These are phyloP conservation scores for Cladosporium sp. DNA, from an alignment of 2,329 filamentous ascomycete genomes.

Conservation along the genomic window DNA sequence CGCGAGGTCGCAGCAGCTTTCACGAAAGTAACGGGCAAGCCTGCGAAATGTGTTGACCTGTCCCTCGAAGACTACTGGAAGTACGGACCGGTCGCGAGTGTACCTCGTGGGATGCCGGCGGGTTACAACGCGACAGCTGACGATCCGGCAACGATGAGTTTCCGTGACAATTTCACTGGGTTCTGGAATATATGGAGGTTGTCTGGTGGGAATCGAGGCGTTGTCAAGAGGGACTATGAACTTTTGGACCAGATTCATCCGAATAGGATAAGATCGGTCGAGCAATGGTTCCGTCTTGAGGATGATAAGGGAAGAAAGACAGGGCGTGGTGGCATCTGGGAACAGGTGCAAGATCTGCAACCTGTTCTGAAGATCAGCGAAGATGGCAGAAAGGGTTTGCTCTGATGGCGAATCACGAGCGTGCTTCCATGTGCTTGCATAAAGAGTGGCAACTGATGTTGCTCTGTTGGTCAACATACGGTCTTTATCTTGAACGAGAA, in stretches of 20 bases:
- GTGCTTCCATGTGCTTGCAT: not conserved
- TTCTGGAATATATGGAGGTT: conserved; percentile 53
- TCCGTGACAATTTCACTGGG: conserved; percentile 52
- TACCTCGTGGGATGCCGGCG: conserved; percentile 26
- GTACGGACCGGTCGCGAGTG: conserved; percentile 45
- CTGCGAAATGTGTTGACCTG: conserved; percentile 32
- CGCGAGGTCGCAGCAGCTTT: conserved; percentile 35
- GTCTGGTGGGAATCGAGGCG: conserved; percentile 43
- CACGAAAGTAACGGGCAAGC: conserved; percentile 35
- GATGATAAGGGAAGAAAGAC: conserved; percentile 7
- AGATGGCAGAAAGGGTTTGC: conserved; percentile 14
- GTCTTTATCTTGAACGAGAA: too few species aligned
- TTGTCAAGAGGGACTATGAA: conserved; percentile 50
- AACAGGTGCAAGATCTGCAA: conserved; percentile 18
- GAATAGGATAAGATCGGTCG: conserved; percentile 47
- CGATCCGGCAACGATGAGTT: conserved; percentile 42
- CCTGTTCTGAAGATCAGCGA: conserved; percentile 23
- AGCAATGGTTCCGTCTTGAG: conserved; percentile 48
- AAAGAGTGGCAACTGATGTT: not conserved
- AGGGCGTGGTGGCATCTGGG: conserved; percentile 19
- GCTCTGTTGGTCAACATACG: not conserved
- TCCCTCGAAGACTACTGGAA: conserved; percentile 39
- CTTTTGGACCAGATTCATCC: conserved; percentile 56
- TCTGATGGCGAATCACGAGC: not conserved
- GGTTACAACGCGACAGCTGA: conserved; percentile 34